Base-by-base conservation (phyloP, 495 filamentous ascomycete genomes). In the Penicillium subrubescens region DNA sequence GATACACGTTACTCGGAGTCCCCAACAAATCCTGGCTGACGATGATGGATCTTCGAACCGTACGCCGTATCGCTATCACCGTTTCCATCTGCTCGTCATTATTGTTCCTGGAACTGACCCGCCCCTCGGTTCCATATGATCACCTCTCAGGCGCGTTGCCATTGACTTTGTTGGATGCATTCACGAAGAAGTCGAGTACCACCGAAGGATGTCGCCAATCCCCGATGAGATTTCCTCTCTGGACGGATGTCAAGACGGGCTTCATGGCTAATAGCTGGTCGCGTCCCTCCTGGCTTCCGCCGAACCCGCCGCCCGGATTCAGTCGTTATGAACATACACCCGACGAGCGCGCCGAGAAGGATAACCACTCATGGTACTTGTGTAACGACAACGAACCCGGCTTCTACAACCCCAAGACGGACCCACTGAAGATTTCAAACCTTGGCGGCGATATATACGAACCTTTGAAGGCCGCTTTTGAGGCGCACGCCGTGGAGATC, bases 381-480 rank as follows among this genome's bases (percentile, higher is more conserved):
- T 72, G 67, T 35, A 64, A 55, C 27, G 67, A 59, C 25, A 63
- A 60, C 11, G 61, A 72, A 29, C 31, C 57, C 0, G 64, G 67
- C 48, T 74, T 74, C 39, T 83, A 80, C 57, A 71, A 81, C 37
- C 73, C 80, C 5, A 70, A 69, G 11, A 61, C 64, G 2, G 81
- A 83, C 56, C 80, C 81, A 0, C 64, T 82, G 0, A 81, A 79
- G 67, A 71, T 83, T 39, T 76, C 77, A 8, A 83, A 83, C 55
- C 61, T 82, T 17, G 75, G 74, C 7, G 65, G 73, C 11, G 69
- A 73, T 0, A 63, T 83, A 1, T 68, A 80, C 19, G 66, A 65
- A 19, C 67, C 73, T 2, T 58, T 80, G 29, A 58, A 70, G 58
- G 66, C 73, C n/a, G 75, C 70, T 5, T 76, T 77, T 37, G 21